phyloP scores from a whole-genome alignment of 192 early-diverging fungal species.

The Podila clonocystis region DNA sequence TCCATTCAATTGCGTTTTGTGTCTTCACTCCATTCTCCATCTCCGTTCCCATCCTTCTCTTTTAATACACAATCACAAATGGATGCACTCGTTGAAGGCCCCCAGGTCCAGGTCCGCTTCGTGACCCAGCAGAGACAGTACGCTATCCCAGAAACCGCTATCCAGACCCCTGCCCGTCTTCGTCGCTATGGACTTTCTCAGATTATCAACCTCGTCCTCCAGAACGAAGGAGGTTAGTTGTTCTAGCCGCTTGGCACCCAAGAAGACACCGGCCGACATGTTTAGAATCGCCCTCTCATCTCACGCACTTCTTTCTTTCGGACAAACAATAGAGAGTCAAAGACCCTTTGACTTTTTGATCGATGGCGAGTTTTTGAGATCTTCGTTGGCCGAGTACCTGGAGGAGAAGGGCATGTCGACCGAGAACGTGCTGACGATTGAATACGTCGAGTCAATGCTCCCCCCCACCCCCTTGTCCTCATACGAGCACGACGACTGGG shows the following conservation, averaged over 20 bases:
- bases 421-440: constrained; percentile 87
- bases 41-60: neutral
- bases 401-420: constrained; percentile 71
- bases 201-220: constrained; percentile 92
- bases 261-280: no score
- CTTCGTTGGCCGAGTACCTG: constrained; percentile 79
- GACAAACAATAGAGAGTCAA: constrained; percentile 64
- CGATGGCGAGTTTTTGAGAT: constrained; percentile 89
- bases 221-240: constrained; percentile 47
- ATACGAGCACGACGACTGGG: constrained; percentile 96
- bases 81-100: constrained; percentile 48
- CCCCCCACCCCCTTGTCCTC: constrained; percentile 84
- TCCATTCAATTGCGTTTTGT: constrained; percentile 9
- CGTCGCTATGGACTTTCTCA: constrained; percentile 91
- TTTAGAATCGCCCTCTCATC: neutral
- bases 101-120: constrained; percentile 89
- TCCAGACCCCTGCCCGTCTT: constrained; percentile 87
- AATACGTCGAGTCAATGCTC: constrained; percentile 93
- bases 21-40: neutral
- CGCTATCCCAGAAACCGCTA: constrained; percentile 83
- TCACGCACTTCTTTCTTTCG: neutral
- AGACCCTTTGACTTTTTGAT: constrained; percentile 95
- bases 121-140: constrained; percentile 77
- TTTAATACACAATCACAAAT: constrained; percentile 25
- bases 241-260: neutral